Evolutionary conservation across 208 protist genomes (phyloP).

Genomic region (Phytomonas francai): DNA sequence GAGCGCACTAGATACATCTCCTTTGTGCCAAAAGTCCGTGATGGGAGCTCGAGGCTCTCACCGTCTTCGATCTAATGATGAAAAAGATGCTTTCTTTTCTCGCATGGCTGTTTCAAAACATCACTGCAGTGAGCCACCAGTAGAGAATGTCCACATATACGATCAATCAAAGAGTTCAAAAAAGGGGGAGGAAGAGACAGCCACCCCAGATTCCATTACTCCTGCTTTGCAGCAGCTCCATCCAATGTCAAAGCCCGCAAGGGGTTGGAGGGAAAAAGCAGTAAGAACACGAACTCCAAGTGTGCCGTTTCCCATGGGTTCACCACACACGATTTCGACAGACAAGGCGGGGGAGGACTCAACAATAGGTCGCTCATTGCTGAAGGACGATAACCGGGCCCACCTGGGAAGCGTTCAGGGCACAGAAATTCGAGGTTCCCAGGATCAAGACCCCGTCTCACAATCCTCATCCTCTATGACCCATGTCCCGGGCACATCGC

Average conservation of each 20-base stretch:
- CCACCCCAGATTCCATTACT: not conserved
- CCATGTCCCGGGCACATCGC: not conserved
- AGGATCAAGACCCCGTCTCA: not conserved
- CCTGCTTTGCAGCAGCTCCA: not conserved
- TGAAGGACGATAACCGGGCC: not conserved
- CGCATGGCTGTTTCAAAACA: slow-evolving; percentile 27
- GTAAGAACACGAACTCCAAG: not conserved
- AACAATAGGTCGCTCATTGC: not conserved
- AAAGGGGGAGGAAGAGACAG: not conserved
- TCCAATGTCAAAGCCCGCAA: not conserved
- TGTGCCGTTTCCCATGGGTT: not conserved
- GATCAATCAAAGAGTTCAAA: not conserved
- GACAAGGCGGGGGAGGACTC: not conserved
- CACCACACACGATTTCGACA: not conserved
- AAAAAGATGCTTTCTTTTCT: slow-evolving; percentile 23
- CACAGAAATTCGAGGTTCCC: not conserved
- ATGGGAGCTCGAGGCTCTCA: not conserved
- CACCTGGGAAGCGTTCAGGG: not conserved
- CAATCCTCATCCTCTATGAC: not conserved
- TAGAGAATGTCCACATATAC: slow-evolving; percentile 18
- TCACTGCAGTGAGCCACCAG: slow-evolving; percentile 1
- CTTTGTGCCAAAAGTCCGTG: not conserved
- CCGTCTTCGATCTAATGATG: not conserved
- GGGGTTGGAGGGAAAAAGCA: not conserved
- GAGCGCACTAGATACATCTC: not conserved